Conservation (phyloP, 805 yeast species). For the Candida insectorum region DNA sequence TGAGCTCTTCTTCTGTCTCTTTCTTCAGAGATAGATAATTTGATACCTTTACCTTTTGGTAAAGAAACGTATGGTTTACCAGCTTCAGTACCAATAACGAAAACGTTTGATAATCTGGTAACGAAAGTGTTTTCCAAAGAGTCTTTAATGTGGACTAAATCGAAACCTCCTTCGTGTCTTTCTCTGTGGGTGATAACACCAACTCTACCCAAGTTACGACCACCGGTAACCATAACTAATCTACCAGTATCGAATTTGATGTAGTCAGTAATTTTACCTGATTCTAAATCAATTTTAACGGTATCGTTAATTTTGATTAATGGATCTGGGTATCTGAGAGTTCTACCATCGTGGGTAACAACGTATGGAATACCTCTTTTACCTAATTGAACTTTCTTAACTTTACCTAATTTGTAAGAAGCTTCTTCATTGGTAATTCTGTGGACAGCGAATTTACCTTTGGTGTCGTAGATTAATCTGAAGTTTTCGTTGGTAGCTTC, state of each 20-base stretch:
- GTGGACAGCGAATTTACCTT: slow-evolving; percentile 99
- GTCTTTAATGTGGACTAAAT: slow-evolving; percentile 41
- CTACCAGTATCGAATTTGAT: slow-evolving; percentile 39
- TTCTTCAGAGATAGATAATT: slow-evolving; percentile 41
- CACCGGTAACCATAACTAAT: slow-evolving; percentile 43
- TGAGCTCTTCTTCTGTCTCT: slow-evolving; percentile 45
- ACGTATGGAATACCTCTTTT: slow-evolving; percentile 98
- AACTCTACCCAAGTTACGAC: slow-evolving; percentile 42
- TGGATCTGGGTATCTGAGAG: slow-evolving; percentile 99
- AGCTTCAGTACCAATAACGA: slow-evolving; percentile 40
- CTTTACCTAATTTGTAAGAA: slow-evolving; percentile 96
- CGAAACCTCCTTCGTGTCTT: slow-evolving; percentile 44
- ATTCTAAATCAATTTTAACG: slow-evolving; percentile 92
- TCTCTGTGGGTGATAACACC: slow-evolving; percentile 43
- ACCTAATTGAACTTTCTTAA: slow-evolving; percentile 96
- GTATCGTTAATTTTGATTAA: slow-evolving; percentile 95
- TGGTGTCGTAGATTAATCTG: slow-evolving; percentile 97
- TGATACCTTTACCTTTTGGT: slow-evolving; percentile 46
- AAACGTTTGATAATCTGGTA: slow-evolving; percentile 41
- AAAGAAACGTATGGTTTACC: slow-evolving; percentile 39
- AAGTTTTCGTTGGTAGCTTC: slow-evolving; percentile 99
- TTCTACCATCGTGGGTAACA: slow-evolving; percentile 99
- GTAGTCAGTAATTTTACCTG: slow-evolving; percentile 79
- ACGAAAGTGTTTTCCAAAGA: slow-evolving; percentile 41
- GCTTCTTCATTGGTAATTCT: slow-evolving; percentile 99